Conservation (phyloP, 2,329 filamentous ascomycete species). For the Trichoderma koningii region DNA sequence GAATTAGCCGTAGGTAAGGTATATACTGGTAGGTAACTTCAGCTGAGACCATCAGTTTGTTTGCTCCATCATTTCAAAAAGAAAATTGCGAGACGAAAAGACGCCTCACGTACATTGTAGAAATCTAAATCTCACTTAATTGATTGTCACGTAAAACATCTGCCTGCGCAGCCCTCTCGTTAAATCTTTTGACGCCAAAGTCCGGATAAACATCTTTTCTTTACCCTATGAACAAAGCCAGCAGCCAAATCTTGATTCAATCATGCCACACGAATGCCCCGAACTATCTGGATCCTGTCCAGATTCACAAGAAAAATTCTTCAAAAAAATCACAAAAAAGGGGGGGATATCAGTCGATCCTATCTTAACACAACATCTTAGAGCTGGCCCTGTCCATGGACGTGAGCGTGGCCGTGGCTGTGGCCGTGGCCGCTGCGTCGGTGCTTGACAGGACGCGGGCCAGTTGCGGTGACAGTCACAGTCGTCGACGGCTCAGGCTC, state of each 20-base stretch:
- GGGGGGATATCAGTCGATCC: conserved; percentile 12
- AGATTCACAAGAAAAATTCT: conserved; percentile 34
- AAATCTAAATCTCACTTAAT: conserved; percentile 23
- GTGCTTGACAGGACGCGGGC: conserved; percentile 30
- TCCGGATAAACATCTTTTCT: conserved; percentile 35
- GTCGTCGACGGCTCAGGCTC: conserved; percentile 47
- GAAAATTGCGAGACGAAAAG: neutral
- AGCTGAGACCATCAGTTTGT: no score
- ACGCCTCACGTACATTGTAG: conserved; percentile 5
- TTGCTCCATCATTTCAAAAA: neutral
- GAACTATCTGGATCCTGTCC: conserved; percentile 42
- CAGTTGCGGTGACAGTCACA: conserved; percentile 40
- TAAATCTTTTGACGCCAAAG: conserved; percentile 41
- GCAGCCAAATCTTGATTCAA: conserved; percentile 42
- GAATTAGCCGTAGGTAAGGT: no score
- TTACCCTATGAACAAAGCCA: conserved; percentile 40
- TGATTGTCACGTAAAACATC: conserved; percentile 31
- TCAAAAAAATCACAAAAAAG: conserved; percentile 26
- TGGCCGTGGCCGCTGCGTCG: conserved; percentile 47
- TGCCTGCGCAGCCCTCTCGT: conserved; percentile 35
- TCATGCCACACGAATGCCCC: conserved; percentile 37
- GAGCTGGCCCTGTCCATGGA: conserved; percentile 42
- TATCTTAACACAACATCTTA: conserved; percentile 29
- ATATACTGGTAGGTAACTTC: no score
- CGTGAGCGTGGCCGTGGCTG: conserved; percentile 38